A percentile compares a stretch with the other conserved stretches of the same genome.
Conservation (phyloP, 1,284 basidiomycete genomes). For the Inonotus obliquus region DNA sequence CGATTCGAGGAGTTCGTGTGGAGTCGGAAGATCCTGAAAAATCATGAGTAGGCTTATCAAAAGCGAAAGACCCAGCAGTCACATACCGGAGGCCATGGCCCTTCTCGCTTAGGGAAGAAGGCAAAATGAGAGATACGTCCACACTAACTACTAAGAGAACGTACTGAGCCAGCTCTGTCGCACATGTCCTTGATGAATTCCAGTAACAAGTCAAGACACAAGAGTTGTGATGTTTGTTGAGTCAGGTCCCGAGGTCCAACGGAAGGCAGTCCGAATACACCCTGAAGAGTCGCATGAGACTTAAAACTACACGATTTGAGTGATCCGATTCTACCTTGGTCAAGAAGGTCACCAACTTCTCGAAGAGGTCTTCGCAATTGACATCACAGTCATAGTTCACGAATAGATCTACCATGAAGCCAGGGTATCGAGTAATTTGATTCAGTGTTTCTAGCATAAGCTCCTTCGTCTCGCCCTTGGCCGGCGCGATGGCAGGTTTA, state of each 20-base stretch:
- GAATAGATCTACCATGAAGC: constrained; percentile 95
- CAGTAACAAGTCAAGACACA: constrained; percentile 87
- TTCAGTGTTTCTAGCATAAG: constrained; percentile 86
- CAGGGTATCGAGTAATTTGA: constrained; percentile 75
- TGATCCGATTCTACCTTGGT: constrained; percentile 55
- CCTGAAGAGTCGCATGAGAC: constrained; percentile 37
- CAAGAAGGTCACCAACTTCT: constrained; percentile 86
- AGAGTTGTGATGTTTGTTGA: constrained; percentile 76
- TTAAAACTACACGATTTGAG: background rate
- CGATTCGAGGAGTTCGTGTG: constrained; percentile 58
- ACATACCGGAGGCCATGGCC: constrained; percentile 18
- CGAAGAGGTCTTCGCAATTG: constrained; percentile 95
- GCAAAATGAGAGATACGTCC: background rate
- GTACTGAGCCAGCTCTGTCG: constrained; percentile 65
- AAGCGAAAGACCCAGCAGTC: too few relatives aligned
- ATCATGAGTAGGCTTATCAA: background rate
- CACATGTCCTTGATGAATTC: constrained; percentile 89
- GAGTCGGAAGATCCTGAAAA: constrained; percentile 45
- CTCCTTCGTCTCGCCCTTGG: constrained; percentile 86
- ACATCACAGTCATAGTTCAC: constrained; percentile 96
- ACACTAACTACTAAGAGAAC: constrained; percentile 27
- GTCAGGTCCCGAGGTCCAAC: constrained; percentile 62
- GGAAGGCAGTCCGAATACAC: constrained; percentile 61
- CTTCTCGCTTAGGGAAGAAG: constrained; percentile 5
- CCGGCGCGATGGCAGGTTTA: constrained; percentile 62